Evolutionary conservation across 2,329 filamentous ascomycete species (phyloP), one percentile per base, ranked within the genome.

Genomic region (Cladosporium velox): DNA sequence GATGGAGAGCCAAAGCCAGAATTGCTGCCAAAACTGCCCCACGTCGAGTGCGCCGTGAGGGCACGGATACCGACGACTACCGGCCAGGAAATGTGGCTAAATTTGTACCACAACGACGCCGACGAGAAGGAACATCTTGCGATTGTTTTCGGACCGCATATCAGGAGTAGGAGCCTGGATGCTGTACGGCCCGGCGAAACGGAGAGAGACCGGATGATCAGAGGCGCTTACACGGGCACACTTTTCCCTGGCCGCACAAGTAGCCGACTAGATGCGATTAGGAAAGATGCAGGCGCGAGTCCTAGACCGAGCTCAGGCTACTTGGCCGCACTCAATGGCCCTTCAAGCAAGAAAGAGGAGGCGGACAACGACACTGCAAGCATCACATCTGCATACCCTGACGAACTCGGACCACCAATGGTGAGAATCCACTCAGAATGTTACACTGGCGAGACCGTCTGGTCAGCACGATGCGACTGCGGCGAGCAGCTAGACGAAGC

Each of bases 371-470:
- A 64, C 2, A 70, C 38, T 1, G 28, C 35, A 12, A 55, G 59
- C 59, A 67, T 64, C 24, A 70, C 71, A 28, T 68, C 71, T 34
- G 68, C 72, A 47, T 71, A 72, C 21, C 70, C 75, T 8, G 68
- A 73, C 0, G 74, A 76, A 4, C 71, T 75, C 3, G 76, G 78
- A 14, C 79, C 90, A 1, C 92, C 95, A 0, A 83, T 99, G 47
- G 94, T 99, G 57, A 87, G 95, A 66, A 99, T 99, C 75, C 95
- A 99, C 78, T 96, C 92, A 3, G 95, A 99, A 79, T 99, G 95
- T 81, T 99, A 99, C 79, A 99, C 95, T 0, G 95, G 95, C 67
- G 95, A 99, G 83, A 99, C 95, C 0, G 95, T 96, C 0, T 98
- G 95, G 95, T 97, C 93, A 8, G 94, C 95, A 41, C 89, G 95